These are phyloP conservation scores for Phyllosticta paracitricarpa DNA, from an alignment of 2,329 filamentous ascomycete species.

Conservation along the genomic window DNA sequence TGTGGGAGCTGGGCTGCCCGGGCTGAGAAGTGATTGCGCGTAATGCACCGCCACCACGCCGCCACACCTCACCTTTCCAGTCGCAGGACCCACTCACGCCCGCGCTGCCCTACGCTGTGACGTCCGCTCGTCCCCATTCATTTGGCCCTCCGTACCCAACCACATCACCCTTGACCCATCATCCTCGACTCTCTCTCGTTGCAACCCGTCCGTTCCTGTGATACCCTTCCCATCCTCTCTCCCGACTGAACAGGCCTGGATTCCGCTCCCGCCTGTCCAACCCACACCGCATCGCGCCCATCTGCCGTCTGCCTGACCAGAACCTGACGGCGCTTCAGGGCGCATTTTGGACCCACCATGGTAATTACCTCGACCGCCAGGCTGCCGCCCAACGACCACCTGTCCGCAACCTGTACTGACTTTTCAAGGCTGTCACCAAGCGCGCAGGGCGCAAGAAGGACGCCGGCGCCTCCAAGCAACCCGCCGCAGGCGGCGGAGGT, in stretches of 20 bases:
- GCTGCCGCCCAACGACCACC: not conserved
- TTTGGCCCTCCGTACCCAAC: slow-evolving; percentile 9
- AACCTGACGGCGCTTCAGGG: slow-evolving; percentile 9
- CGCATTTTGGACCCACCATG: slow-evolving; percentile 9
- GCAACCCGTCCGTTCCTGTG: slow-evolving; percentile 4
- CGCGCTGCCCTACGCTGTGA: slow-evolving; percentile 8
- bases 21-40: not conserved
- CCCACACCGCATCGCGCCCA: not conserved
- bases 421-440: slow-evolving; percentile 43
- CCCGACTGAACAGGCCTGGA: not conserved
- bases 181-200: not conserved
- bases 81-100: not conserved
- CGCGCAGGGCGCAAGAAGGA: slow-evolving; percentile 50
- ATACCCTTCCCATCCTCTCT: not conserved
- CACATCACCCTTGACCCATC: slow-evolving; percentile 8
- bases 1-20: not conserved
- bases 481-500: slow-evolving; percentile 33
- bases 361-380: slow-evolving; percentile 4
- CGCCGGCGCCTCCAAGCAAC: slow-evolving; percentile 30
- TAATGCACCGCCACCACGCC: slow-evolving; percentile 4
- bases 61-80: not conserved
- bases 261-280: not conserved
- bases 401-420: not conserved
- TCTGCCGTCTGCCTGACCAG: not conserved
- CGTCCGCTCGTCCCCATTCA: slow-evolving; percentile 8